Percentiles rank a stretch among this genome's conserved stretches.
These are phyloP conservation scores for Periconia digitata DNA, from an alignment of 2,329 filamentous ascomycete genomes.

Conservation along the genomic window DNA sequence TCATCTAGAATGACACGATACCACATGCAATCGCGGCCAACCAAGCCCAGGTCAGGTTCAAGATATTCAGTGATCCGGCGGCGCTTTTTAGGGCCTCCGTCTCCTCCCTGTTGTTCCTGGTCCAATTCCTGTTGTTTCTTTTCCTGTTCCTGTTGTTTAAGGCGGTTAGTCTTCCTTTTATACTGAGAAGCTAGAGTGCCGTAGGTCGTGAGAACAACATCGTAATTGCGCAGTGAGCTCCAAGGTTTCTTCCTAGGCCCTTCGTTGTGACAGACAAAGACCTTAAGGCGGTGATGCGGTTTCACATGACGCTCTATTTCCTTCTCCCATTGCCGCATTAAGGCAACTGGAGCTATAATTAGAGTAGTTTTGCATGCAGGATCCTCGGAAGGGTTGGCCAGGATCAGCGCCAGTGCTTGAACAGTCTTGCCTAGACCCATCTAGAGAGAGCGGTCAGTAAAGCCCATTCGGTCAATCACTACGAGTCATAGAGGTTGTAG, in stretches of 20 bases:
- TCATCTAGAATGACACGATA: constrained; percentile 70
- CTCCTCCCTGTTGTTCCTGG: constrained; percentile 9
- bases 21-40: constrained; percentile 64
- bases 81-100: background rate
- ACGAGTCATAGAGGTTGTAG: background rate
- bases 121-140: constrained; percentile 47
- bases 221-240: constrained; percentile 63
- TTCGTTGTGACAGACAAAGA: constrained; percentile 68
- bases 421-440: constrained; percentile 88
- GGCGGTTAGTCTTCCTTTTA: constrained; percentile 61
- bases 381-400: constrained; percentile 64
- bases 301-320: constrained; percentile 75
- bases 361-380: constrained; percentile 71
- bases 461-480: background rate
- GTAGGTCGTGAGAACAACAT: constrained; percentile 79
- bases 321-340: constrained; percentile 81
- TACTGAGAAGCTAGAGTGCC: constrained; percentile 69
- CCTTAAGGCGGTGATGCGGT: constrained; percentile 58
- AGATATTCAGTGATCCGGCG: constrained; percentile 24
- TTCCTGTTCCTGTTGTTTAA: constrained; percentile 49
- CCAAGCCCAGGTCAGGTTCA: too few species aligned
- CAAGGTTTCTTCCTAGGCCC: constrained; percentile 56
- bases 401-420: constrained; percentile 76
- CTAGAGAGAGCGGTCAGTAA: constrained; percentile 65
- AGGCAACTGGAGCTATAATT: constrained; percentile 76